Conservation (phyloP, 108 stramenopile genomes). For the Seminavis robusta region DNA sequence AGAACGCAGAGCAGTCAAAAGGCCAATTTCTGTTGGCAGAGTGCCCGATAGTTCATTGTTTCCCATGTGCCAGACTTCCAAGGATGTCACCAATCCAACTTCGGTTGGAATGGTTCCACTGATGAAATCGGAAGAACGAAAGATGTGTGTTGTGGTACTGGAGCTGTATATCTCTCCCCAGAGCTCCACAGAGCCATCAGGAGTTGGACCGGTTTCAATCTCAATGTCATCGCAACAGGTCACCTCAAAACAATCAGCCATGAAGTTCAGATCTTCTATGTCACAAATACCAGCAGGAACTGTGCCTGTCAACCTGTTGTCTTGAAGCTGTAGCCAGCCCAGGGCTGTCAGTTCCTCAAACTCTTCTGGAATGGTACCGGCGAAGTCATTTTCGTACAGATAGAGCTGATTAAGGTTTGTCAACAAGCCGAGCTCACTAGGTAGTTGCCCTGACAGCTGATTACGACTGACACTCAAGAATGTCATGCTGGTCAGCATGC, state of each 20-base stretch:
- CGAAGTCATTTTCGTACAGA: slow-evolving; percentile 62
- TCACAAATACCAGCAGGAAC: slow-evolving; percentile 48
- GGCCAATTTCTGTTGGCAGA: slow-evolving; percentile 70
- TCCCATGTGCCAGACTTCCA: slow-evolving; percentile 44
- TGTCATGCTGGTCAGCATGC: slow-evolving; percentile 7
- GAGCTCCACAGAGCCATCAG: too few relatives aligned
- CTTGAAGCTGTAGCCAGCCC: slow-evolving; percentile 41
- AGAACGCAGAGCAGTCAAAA: slow-evolving; percentile 33
- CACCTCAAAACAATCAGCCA: too few relatives aligned
- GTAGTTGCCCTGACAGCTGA: slow-evolving; percentile 31
- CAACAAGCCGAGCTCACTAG: slow-evolving; percentile 35
- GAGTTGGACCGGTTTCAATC: too few relatives aligned
- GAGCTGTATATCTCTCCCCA: too few relatives aligned
- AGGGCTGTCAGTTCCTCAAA: slow-evolving; percentile 45
- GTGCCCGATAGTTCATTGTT: slow-evolving; percentile 42
- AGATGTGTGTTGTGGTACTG: too few relatives aligned
- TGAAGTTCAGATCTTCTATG: neutral
- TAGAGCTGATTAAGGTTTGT: slow-evolving; percentile 36
- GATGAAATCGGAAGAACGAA: neutral
- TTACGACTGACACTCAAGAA: slow-evolving; percentile 54
- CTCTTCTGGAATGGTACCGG: slow-evolving; percentile 40
- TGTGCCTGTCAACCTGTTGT: slow-evolving; percentile 17
- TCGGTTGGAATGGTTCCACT: slow-evolving; percentile 55
- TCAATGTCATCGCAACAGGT: too few relatives aligned
- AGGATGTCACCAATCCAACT: slow-evolving; percentile 39